Percentiles rank a stretch among this genome's conserved stretches.
Evolutionary conservation across 306 rosid species (phyloP).

Genomic region (Rosa rugosa): DNA sequence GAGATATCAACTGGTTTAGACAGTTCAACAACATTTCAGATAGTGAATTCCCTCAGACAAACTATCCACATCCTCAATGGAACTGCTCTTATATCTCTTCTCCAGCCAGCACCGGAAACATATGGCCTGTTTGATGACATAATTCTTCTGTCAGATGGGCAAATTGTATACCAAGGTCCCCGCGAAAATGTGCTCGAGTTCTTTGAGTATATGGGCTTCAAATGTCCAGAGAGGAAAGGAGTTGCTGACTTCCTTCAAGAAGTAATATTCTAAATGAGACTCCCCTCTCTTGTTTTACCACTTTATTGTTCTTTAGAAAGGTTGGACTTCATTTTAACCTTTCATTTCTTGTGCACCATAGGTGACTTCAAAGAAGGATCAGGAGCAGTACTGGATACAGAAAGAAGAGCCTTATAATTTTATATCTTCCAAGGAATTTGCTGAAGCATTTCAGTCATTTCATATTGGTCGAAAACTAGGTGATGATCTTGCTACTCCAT

Average conservation of each 20-base stretch:
- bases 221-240: constrained; percentile 59
- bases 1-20: constrained; percentile 64
- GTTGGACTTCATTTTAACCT: neutral
- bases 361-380: constrained; percentile 48
- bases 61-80: constrained; percentile 47
- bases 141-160: constrained; percentile 54
- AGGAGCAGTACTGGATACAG: constrained; percentile 44
- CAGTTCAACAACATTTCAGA: constrained; percentile 57
- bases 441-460: constrained; percentile 39
- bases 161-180: constrained; percentile 55
- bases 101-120: constrained; percentile 65
- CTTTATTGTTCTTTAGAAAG: neutral
- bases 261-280: constrained; percentile 18
- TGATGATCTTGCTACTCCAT: constrained; percentile 42
- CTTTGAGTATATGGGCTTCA: constrained; percentile 46
- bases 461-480: constrained; percentile 36
- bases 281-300: neutral
- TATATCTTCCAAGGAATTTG: constrained; percentile 34
- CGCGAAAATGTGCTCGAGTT: constrained; percentile 48
- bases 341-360: constrained; percentile 1
- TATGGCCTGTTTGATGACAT: constrained; percentile 54
- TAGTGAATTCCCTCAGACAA: constrained; percentile 47
- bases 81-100: constrained; percentile 49
- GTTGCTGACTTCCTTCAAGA: constrained; percentile 63
- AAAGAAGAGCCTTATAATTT: constrained; percentile 35